Base-by-base conservation (phyloP, 179 eudicot species). In the Camellia oleifera region DNA sequence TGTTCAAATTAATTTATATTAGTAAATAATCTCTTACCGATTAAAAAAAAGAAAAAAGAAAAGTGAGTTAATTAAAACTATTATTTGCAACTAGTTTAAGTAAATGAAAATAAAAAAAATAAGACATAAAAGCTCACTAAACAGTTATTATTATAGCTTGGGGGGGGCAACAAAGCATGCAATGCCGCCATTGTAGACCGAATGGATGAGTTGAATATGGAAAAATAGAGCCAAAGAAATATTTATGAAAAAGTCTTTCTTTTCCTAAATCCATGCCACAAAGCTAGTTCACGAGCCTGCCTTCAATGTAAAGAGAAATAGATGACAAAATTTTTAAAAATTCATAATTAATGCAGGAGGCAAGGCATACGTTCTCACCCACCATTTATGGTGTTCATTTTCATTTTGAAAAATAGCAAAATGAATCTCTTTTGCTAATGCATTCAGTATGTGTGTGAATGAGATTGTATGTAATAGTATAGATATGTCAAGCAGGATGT, bases 121-220 rank as follows among this genome's bases (percentile, higher is more conserved):
- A 8, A 46, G 32, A 11, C 9, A n/a, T 46, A 15, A 12, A 70
- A 46, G n/a, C 40, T 17, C 15, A 9, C 10, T 12, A 7, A 42
- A 45, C n/a, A 53, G 56, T 52, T 50, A 72, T 53, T 72, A 54
- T 53, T 72, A 54, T 52, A 20, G 14, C 7, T 15, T 56, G 50
- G 7, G 13, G 50, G 50, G 7, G 13, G 6, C 45, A 67, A 53
- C 42, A 18, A 77, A 53, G 74, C 73, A 54, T 68, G 65, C 72
- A 65, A 26, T 54, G 80, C 80, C 80, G 80, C 54, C 64, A 77
- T 67, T 77, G 67, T 77, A 65, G 80, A 77, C 80, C 80, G 40
- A 32, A 67, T 15, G 42, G 40, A 46, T 65, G 26, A 77, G 65
- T 44, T 68, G 56, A 78, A 58, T 68, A 63, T 69, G 75, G 32